phyloP scores from a whole-genome alignment of 768 basidiomycete genomes.

The Suillus occidentalis region DNA sequence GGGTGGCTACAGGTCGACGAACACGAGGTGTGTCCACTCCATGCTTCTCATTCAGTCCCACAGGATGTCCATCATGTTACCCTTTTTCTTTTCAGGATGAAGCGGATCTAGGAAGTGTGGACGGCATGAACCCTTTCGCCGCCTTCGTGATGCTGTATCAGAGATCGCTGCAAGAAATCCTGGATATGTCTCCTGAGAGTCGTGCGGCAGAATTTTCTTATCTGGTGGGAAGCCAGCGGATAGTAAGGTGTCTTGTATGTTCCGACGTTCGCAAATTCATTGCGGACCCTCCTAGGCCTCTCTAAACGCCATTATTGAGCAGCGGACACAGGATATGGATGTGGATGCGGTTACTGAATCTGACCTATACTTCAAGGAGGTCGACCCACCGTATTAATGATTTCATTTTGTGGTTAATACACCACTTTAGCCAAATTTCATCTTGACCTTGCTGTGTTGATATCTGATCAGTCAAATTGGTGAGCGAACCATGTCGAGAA shows the following conservation, averaged over 20 bases:
- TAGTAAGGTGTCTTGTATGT: slow-evolving; percentile 43
- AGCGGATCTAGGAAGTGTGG: slow-evolving; percentile 49
- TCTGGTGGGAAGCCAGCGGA: slow-evolving; percentile 48
- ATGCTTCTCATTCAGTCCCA: slow-evolving; percentile 9
- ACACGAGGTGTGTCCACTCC: slow-evolving; percentile 42
- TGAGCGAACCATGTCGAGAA: no score
- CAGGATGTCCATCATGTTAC: slow-evolving; percentile 1
- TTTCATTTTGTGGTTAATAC: background rate
- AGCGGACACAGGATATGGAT: slow-evolving; percentile 34
- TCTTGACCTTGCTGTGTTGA: background rate
- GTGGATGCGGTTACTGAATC: slow-evolving; percentile 12
- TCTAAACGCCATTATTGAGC: slow-evolving; percentile 39
- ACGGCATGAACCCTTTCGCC: slow-evolving; percentile 71
- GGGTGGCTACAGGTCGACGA: slow-evolving; percentile 62
- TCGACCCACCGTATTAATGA: background rate
- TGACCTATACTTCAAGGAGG: slow-evolving; percentile 8
- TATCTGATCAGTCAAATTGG: background rate
- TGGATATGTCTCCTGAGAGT: slow-evolving; percentile 49
- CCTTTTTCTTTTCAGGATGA: slow-evolving; percentile 50
- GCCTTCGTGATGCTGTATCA: slow-evolving; percentile 64
- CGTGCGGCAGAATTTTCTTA: slow-evolving; percentile 46
- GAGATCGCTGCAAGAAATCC: slow-evolving; percentile 51
- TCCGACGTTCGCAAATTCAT: slow-evolving; percentile 11
- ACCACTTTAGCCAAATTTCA: background rate
- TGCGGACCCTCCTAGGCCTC: slow-evolving; percentile 22